These are phyloP conservation scores for Poa annua DNA, from an alignment of 176 grass and related monocot species.

Conservation along the genomic window DNA sequence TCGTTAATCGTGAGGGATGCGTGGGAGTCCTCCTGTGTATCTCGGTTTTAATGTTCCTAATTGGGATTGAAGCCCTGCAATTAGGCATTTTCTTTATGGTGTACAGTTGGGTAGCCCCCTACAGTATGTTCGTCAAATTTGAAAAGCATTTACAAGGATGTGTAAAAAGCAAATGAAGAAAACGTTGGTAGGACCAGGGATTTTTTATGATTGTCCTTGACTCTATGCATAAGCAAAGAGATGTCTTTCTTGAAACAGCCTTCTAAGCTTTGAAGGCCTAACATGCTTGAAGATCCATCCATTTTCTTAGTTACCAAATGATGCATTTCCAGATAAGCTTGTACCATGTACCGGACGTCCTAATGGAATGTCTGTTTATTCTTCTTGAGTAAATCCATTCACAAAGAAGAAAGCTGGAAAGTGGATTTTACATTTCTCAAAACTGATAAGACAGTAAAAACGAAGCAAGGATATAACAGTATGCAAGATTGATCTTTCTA, in stretches of 20 bases:
- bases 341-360: constrained; percentile 4
- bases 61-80: constrained; percentile 4
- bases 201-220: background rate
- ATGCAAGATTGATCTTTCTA: constrained; percentile 55
- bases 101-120: background rate
- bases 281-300: background rate
- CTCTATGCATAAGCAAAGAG: background rate
- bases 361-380: constrained; percentile 30
- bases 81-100: background rate
- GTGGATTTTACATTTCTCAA: constrained; percentile 53
- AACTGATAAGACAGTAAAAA: constrained; percentile 41
- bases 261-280: background rate
- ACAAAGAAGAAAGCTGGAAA: constrained; percentile 34
- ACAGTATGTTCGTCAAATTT: background rate
- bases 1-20: no score
- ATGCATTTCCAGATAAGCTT: background rate
- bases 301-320: background rate
- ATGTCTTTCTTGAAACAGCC: background rate
- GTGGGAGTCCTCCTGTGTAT: background rate
- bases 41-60: background rate
- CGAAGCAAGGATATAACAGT: constrained; percentile 28
- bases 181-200: background rate
- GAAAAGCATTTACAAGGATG: background rate
- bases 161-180: background rate
- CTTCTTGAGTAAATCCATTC: constrained; percentile 14